Evolutionary conservation across 2,329 filamentous ascomycete genomes (phyloP), one percentile per base, ranked within the genome.

Genomic region (Zymoseptoria ardabiliae): DNA sequence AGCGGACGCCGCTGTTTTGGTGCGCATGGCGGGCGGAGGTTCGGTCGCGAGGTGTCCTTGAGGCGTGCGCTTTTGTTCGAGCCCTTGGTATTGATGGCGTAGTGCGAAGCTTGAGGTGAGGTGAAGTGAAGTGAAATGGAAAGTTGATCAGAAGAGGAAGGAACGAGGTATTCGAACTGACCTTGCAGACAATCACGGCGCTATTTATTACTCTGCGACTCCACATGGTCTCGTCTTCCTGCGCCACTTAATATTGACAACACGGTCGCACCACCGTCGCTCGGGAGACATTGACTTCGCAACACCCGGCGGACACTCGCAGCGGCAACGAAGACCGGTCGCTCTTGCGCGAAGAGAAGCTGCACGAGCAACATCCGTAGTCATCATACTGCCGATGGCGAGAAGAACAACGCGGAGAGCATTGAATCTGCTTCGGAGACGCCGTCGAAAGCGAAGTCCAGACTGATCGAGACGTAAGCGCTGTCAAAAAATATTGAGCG

Each of bases 1-100:
- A 50, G 61, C 61, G 50, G 63, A 55, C 6, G 58, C 55, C 30
- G 35, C 55, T 53, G 56, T 62, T 54, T 25, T 50, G 57, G 21
- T 55, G 53, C 58, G 61, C 55, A 13, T 50, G 55, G 41, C 19
- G 17, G 53, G 2, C 8, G 9, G 52, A 35, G 45, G 4, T 9
- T 11, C 8, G 9, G 13, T n/a, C 4, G 49, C 19, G 19, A 23
- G 17, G 2, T 1, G 10, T n/a, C 9, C 1, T 17, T 8, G 50
- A 11, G 17, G 5, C 20, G 20, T 1, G 11, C 4, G 2, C 22
- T 13, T 23, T 50, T 51, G n/a, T n/a, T n/a, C n/a, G n/a, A n/a
- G n/a, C n/a, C n/a, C n/a, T n/a, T n/a, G n/a, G n/a, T n/a, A n/a
- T n/a, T n/a, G n/a, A n/a, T n/a, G n/a, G n/a, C n/a, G n/a, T n/a